Base-by-base conservation (phyloP, 495 filamentous ascomycete species). In the Pseudevernia furfuracea region DNA sequence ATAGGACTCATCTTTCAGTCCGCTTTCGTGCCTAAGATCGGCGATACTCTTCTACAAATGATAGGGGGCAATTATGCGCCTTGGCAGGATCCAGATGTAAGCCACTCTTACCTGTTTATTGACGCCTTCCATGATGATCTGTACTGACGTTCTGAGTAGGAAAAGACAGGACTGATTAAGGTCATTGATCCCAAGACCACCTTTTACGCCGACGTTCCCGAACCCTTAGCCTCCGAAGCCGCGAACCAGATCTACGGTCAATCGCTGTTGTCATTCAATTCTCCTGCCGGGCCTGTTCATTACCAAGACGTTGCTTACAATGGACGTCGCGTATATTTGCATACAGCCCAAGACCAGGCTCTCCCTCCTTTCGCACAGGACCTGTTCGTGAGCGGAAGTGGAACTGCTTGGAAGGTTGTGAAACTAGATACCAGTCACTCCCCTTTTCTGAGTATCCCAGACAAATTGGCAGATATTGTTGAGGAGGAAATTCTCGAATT, bases 1-100 rank as follows among this genome's bases (percentile, higher is more conserved):
- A 41, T 70, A 1, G 62, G 68, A 25, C 60, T 76, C 43, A 60
- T 76, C 1, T 77, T 67, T 64, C 59, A 75, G 15, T 70, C 70
- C 0, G 74, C 74, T 0, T 75, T 75, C 57, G 36, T 77, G 8
- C 57, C 62, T 25, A 52, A 48, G 28, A 17, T 15, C n/a, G 66
- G 66, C 7, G 30, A 49, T 12, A 59, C 49, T 28, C 52, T 68
- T 17, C 19, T 65, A 11, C 2, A 65, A 17, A 23, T 65, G 37
- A 38, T 65, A 23, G 66, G 66, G 23, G 66, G 66, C 49, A 39
- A 56, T 7, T 65, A 57, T 49, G 25, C 63, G n/a, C 62, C 59
- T 57, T 65, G 66, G 62, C 57, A 61, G 38, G 48, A 38, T 30
- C 34, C 62, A 21, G 28, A 60, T 61, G 53, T 61, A 46, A 32